Evolutionary conservation across 1,139 yeast species (phyloP).

Genomic region (Geotrichum carabidarum): DNA sequence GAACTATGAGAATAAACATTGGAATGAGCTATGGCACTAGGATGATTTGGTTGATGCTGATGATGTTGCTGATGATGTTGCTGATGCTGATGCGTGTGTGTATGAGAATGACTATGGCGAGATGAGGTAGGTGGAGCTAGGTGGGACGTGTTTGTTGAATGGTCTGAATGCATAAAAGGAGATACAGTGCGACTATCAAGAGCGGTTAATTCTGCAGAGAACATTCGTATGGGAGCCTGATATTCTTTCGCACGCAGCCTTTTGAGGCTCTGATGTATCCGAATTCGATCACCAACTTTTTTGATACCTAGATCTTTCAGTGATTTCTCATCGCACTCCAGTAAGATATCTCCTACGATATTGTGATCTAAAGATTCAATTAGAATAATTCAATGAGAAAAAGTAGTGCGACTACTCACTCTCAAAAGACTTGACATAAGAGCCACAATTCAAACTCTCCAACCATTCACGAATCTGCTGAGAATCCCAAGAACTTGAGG

Average conservation of each 20-base stretch:
- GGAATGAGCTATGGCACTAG: neutral
- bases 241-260: conserved; percentile 28
- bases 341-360: conserved; percentile 55
- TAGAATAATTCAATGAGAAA: neutral
- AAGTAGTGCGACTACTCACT: conserved; percentile 16
- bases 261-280: conserved; percentile 50
- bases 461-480: conserved; percentile 35
- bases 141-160: neutral
- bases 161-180: conserved; percentile 23
- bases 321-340: conserved; percentile 62
- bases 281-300: conserved; percentile 77
- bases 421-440: conserved; percentile 27
- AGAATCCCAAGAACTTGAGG: conserved; percentile 30
- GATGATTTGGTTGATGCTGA: neutral
- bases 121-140: neutral
- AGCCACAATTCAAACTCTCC: conserved; percentile 28
- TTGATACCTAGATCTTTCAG: conserved; percentile 69
- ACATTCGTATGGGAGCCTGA: conserved; percentile 1
- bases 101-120: neutral
- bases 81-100: neutral
- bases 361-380: conserved; percentile 41
- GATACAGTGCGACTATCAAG: conserved; percentile 26
- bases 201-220: conserved; percentile 22
- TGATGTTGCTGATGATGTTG: neutral
- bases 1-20: neutral